Conservation (phyloP, 31 red algal genomes). For the Endocladia muricata region DNA sequence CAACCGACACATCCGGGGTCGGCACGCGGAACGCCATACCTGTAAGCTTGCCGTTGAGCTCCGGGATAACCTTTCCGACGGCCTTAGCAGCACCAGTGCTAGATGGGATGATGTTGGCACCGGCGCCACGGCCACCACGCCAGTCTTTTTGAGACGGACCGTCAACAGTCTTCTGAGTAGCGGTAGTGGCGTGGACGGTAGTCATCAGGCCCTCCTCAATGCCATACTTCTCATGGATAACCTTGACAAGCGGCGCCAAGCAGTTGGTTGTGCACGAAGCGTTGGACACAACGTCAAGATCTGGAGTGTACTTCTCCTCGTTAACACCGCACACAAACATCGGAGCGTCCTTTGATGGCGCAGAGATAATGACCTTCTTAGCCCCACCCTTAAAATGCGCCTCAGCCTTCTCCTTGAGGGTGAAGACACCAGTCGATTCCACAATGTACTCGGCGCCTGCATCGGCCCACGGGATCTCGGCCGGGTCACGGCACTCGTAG, state of each 20-base stretch:
- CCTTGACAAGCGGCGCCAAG: slow-evolving; percentile 96
- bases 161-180: slow-evolving; percentile 99
- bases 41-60: slow-evolving; percentile 98
- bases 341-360: slow-evolving; percentile 97
- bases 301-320: slow-evolving; percentile 93
- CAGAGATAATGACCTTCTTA: slow-evolving; percentile 99
- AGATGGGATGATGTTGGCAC: slow-evolving; percentile 97
- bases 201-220: slow-evolving; percentile 98
- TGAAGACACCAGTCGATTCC: slow-evolving; percentile 99
- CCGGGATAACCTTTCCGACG: slow-evolving; percentile 99
- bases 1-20: slow-evolving; percentile 96
- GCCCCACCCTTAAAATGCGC: slow-evolving; percentile 94
- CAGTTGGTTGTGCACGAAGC: slow-evolving; percentile 99
- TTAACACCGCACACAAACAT: slow-evolving; percentile 99
- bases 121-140: slow-evolving; percentile 97
- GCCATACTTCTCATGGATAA: slow-evolving; percentile 98
- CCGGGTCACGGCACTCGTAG: slow-evolving; percentile 84
- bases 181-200: slow-evolving; percentile 98
- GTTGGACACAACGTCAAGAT: slow-evolving; percentile 95
- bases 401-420: slow-evolving; percentile 89
- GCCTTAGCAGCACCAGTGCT: slow-evolving; percentile 99
- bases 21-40: slow-evolving; percentile 99
- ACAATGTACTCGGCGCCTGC: slow-evolving; percentile 98
- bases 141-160: slow-evolving; percentile 98
- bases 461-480: slow-evolving; percentile 92